Conservation (phyloP, 176 grass and related monocot species). For the Oryza rufipogon region DNA sequence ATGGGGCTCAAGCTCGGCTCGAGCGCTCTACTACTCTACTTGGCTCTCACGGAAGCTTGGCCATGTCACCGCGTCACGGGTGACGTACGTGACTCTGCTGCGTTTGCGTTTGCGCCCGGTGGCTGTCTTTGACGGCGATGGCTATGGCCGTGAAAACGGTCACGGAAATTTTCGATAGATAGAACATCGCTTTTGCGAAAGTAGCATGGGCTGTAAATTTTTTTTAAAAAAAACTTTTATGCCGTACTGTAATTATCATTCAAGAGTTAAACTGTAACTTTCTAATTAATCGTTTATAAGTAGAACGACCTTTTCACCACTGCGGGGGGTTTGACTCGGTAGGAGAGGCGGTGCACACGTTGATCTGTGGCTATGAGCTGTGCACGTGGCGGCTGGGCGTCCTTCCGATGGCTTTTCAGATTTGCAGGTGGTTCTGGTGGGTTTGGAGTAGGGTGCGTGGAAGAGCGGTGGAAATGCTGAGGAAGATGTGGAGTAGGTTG, state of each 20-base stretch:
- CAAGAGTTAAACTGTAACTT: too few relatives aligned
- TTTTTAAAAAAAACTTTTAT: too few relatives aligned
- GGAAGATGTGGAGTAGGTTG: neutral
- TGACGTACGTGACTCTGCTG: conserved; percentile 8
- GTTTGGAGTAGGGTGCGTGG: neutral
- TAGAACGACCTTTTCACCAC: too few relatives aligned
- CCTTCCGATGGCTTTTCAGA: neutral
- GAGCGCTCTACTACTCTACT: neutral
- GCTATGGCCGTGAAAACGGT: neutral
- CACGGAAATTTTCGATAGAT: too few relatives aligned
- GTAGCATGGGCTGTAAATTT: too few relatives aligned
- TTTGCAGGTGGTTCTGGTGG: neutral
- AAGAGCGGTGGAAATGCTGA: neutral
- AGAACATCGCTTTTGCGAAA: too few relatives aligned
- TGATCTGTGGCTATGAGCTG: neutral
- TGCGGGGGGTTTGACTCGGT: too few relatives aligned
- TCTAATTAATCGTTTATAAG: too few relatives aligned
- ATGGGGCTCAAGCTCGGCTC: too few relatives aligned
- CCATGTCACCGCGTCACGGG: conserved; percentile 9
- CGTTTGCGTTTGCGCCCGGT: neutral
- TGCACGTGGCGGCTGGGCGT: neutral
- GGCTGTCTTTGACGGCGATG: neutral
- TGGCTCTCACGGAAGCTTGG: conserved; percentile 30
- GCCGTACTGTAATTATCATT: too few relatives aligned
- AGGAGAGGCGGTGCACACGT: neutral